Percentiles rank a stretch among this genome's conserved stretches.
These are phyloP conservation scores for Colletotrichum cereale DNA, from an alignment of 2,329 filamentous ascomycete species.

Conservation along the genomic window DNA sequence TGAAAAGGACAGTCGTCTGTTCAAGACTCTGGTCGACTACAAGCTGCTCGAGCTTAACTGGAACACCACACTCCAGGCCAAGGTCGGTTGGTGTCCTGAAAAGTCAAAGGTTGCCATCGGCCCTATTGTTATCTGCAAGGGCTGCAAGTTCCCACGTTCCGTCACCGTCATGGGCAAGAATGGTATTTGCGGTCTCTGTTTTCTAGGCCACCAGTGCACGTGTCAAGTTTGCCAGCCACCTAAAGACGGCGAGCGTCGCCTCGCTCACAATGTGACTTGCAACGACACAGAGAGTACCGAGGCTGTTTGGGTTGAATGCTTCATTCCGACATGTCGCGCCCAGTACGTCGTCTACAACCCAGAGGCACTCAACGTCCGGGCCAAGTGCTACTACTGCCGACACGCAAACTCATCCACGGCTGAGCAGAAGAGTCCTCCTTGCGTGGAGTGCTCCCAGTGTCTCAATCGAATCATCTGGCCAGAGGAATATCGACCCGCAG, in stretches of 20 bases:
- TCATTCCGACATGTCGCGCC: slow-evolving; percentile 55
- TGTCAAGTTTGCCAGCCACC: slow-evolving; percentile 42
- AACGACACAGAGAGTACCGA: slow-evolving; percentile 49
- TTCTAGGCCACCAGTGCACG: slow-evolving; percentile 38
- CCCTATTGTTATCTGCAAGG: slow-evolving; percentile 54
- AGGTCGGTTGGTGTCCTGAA: slow-evolving; percentile 59
- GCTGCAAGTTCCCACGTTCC: slow-evolving; percentile 60
- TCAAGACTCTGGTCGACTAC: slow-evolving; percentile 59
- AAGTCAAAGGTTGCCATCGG: slow-evolving; percentile 59
- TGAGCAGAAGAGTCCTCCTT: slow-evolving; percentile 48
- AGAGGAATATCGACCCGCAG: slow-evolving; percentile 53
- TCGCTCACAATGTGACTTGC: slow-evolving; percentile 47
- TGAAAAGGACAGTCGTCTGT: slow-evolving; percentile 54
- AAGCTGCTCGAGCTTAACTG: slow-evolving; percentile 61
- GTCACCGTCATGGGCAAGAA: slow-evolving; percentile 61
- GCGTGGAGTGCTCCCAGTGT: slow-evolving; percentile 60
- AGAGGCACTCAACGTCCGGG: slow-evolving; percentile 54
- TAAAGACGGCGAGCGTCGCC: slow-evolving; percentile 44
- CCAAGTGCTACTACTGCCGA: slow-evolving; percentile 65
- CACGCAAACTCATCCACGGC: slow-evolving; percentile 31
- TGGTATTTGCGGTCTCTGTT: slow-evolving; percentile 58
- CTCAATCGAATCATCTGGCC: slow-evolving; percentile 63
- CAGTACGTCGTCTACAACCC: slow-evolving; percentile 65
- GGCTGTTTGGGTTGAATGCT: slow-evolving; percentile 62
- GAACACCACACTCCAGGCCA: slow-evolving; percentile 56